A percentile compares a stretch with the other conserved stretches of the same genome.
Evolutionary conservation across 441 rosid species (phyloP).

Genomic region (Lepidium campestre): DNA sequence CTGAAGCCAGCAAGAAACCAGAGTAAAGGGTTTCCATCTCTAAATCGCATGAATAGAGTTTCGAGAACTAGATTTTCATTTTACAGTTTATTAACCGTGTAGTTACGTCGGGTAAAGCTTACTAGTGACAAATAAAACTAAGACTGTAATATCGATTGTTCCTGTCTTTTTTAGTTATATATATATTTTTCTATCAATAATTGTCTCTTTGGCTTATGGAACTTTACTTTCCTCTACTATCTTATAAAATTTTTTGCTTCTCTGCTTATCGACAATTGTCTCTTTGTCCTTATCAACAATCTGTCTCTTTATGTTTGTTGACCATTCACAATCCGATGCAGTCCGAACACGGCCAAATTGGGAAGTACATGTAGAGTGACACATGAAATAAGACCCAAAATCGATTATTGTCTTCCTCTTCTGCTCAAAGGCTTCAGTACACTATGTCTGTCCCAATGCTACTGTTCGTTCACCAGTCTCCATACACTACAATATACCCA

Average conservation of each 20-base stretch:
- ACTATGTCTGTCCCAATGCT: background rate
- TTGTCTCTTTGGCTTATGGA: no score
- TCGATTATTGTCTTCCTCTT: background rate
- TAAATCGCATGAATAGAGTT: background rate
- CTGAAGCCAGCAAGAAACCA: conserved; percentile 19
- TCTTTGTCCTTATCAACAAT: background rate
- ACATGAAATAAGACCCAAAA: background rate
- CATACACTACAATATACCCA: background rate
- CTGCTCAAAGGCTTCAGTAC: background rate
- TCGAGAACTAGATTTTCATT: background rate
- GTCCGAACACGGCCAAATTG: background rate
- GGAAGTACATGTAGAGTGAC: background rate
- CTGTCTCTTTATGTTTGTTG: background rate
- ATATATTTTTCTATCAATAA: no score
- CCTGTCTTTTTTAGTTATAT: no score
- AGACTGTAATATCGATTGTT: background rate
- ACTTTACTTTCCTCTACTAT: background rate
- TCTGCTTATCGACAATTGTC: background rate
- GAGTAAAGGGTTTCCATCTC: conserved; percentile 5
- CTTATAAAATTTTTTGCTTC: no score
- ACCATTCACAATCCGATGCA: background rate
- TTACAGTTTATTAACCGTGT: background rate
- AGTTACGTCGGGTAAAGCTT: background rate
- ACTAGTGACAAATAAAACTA: background rate
- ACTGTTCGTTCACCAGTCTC: background rate